Evolutionary conservation across 75 land plant species (phyloP), one percentile per base, ranked within the genome.

Genomic region (Chamaecyparis obtusa): DNA sequence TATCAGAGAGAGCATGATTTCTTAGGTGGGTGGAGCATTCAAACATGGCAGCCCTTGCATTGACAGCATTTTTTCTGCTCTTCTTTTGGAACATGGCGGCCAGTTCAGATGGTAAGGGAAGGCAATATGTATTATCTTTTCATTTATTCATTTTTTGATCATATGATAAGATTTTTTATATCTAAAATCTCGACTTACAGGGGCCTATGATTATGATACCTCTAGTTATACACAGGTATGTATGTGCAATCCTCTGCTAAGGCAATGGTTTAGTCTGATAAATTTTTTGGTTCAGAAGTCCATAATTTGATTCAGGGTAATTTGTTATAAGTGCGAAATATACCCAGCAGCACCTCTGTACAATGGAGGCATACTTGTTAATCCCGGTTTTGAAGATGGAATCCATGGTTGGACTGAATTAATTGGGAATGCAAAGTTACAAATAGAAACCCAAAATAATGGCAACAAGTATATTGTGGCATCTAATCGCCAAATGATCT

Each of bases 201-300:
- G 88, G 41, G 93, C 89, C 67, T 85, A 91, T 37, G 21, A 86
- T 14, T 95, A 95, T 72, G 96, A 95, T 84, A 88, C 89, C 15
- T 84, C 94, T 69, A 92, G 95, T 71, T 94, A 89, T 76, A 94
- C 91, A 2, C 90, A 95, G 94, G 96, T 95, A 90, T 54, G 30
- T 0, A 90, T 54, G 21, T 2, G 7, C 14, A 41, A 67, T 64
- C n/a, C 19, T 60, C 69, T 64, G 8, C 7, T 44, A 24, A 6
- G 69, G 27, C 69, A 57, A 6, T 64, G 9, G 24, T 27, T 2
- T 64, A 24, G 8, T 64, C 69, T 24, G 27, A 24, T 64, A 24
- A 0, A 7, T 64, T 64, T 64, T 64, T 64, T n/a, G 30, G n/a
- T 64, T 64, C 27, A 64, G 24, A 24, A 8, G 27, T 27, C n/a